Evolutionary conservation across 2,329 filamentous ascomycete genomes (phyloP), one percentile per base, ranked within the genome.

Genomic region (Apiospora phragmitis): DNA sequence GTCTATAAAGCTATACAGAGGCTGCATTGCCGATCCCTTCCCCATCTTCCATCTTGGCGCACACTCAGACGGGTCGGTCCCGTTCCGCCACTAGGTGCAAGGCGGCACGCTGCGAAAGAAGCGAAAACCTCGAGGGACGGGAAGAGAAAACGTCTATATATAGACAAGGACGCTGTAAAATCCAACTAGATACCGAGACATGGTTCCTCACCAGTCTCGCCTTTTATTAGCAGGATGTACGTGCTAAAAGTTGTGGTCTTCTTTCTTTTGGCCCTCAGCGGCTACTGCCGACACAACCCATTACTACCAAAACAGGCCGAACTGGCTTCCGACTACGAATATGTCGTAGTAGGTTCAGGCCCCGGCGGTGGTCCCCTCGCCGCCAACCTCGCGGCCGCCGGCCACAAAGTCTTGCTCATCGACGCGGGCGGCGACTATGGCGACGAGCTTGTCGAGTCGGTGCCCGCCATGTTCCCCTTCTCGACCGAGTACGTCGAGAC

Each of bases 371-470:
- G 82, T 38, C 85, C 86, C 35, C 76, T 88, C 9, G 85, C 87
- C 24, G 83, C 84, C 41, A 82, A 86, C 68, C 82, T 89, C 38
- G 87, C 87, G 12, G 79, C 84, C 38, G 85, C 85, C 47, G 87
- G 87, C 65, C 83, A 85, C 79, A 86, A 83, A 73, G 85, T 86
- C 14, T 81, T 89, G 35, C 81, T 89, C 3, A 83, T 89, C 45
- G 87, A 89, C 73, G 87, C 87, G 26, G 87, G 87, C 51, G 84
- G 86, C 71, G 86, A 89, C 73, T 82, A 85, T 71, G 83, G 81
- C 41, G 55, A 66, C 3, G 74, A 77, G 38, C 77, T 82, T 70
- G 81, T 83, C 71, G 81, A 85, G 73, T 80, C 82, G 16, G 82
- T 88, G 3, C 87, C 88, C n/a, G 85, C 83, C 1, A 81, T 85